Evolutionary conservation across 495 filamentous ascomycete species (phyloP).

Genomic region (Xylaria palmicola): DNA sequence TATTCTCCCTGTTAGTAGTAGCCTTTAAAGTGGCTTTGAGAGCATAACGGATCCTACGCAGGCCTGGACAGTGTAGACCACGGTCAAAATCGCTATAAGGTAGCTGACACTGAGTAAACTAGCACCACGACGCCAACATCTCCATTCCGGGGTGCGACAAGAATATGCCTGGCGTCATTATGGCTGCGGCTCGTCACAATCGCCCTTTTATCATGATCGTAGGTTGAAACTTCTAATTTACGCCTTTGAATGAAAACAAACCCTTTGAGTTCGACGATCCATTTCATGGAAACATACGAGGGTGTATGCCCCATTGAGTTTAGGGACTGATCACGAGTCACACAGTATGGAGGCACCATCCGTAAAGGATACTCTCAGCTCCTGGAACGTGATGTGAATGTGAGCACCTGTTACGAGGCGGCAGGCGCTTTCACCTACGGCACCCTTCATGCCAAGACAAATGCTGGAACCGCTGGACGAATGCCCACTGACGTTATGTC

Average conservation of each 20-base stretch:
- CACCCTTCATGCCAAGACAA: constrained; percentile 49
- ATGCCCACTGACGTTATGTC: constrained; percentile 78
- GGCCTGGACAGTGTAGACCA: no score
- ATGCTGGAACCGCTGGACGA: constrained; percentile 33
- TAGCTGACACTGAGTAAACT: no score
- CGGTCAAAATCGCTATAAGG: no score
- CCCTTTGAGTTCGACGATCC: neutral
- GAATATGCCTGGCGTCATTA: constrained; percentile 88
- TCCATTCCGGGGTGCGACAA: constrained; percentile 96
- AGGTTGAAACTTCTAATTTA: constrained; percentile 1
- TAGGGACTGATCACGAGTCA: constrained; percentile 30
- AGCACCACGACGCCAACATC: constrained; percentile 91
- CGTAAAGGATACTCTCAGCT: constrained; percentile 78
- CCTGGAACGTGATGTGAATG: constrained; percentile 80
- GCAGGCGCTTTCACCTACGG: constrained; percentile 83
- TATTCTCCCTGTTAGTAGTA: no score
- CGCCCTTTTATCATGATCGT: constrained; percentile 67
- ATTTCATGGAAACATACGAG: neutral
- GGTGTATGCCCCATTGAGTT: constrained; percentile 39
- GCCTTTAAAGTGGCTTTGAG: no score
- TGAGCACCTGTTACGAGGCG: constrained; percentile 88
- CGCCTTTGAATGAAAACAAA: neutral
- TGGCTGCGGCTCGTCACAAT: constrained; percentile 80
- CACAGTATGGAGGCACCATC: constrained; percentile 82
- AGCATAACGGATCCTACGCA: no score